phyloP scores from a whole-genome alignment of 2,329 filamentous ascomycete genomes.

The Cladosporium oxysporum region DNA sequence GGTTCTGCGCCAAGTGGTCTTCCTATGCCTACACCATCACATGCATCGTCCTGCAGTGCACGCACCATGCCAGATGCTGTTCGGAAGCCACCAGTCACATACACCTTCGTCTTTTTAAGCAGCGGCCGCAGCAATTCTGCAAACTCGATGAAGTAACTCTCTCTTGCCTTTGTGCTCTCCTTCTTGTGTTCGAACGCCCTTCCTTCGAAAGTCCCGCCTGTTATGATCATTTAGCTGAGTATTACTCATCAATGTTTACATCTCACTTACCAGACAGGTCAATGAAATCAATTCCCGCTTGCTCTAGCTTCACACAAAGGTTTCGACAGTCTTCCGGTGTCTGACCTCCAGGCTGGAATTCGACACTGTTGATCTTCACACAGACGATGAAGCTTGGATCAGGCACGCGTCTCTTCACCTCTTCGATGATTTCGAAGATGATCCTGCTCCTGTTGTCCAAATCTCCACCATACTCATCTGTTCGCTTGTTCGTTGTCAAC shows the following conservation, averaged over 20 bases:
- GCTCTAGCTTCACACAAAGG: slow-evolving; percentile 31
- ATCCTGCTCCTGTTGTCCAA: slow-evolving; percentile 44
- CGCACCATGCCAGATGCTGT: slow-evolving; percentile 33
- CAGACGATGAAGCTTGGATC: slow-evolving; percentile 34
- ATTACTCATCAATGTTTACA: not conserved
- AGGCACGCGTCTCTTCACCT: slow-evolving; percentile 27
- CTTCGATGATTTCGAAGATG: slow-evolving; percentile 45
- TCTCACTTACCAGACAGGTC: slow-evolving; percentile 29
- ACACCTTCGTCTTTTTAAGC: slow-evolving; percentile 35
- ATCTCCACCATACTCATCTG: slow-evolving; percentile 45
- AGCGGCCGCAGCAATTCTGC: slow-evolving; percentile 34
- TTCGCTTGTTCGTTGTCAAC: slow-evolving; percentile 44
- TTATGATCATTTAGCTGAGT: not conserved
- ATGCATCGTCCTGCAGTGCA: slow-evolving; percentile 28
- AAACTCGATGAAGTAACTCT: slow-evolving; percentile 36
- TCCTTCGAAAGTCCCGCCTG: slow-evolving; percentile 55
- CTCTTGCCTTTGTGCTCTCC: slow-evolving; percentile 32
- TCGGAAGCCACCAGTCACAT: slow-evolving; percentile 37
- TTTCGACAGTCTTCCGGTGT: slow-evolving; percentile 32
- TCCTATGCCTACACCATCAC: slow-evolving; percentile 35
- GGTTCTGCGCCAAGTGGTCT: slow-evolving; percentile 35
- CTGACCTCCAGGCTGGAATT: slow-evolving; percentile 33
- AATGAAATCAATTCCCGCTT: slow-evolving; percentile 30
- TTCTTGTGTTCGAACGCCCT: slow-evolving; percentile 36
- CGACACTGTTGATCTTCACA: slow-evolving; percentile 36